Percentiles rank a stretch among this genome's conserved stretches.
Conservation (phyloP, 1,284 basidiomycete species). For the Sporisorium scitamineum region DNA sequence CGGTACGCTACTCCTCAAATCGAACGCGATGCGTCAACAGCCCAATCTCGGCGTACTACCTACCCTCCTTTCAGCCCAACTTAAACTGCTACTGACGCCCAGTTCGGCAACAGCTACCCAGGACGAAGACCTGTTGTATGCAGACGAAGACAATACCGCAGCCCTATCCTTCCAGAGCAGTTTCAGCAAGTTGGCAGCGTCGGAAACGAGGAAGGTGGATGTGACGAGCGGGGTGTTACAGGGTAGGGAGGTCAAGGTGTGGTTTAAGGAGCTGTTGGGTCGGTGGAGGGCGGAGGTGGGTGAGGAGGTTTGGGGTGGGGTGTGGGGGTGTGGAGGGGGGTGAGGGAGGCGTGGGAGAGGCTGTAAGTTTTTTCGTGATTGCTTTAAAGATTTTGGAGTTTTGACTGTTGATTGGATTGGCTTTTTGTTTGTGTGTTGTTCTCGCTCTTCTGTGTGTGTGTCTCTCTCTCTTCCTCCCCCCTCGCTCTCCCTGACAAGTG, state of each 20-base stretch:
- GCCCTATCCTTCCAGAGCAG: conserved; percentile 82
- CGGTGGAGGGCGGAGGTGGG: conserved; percentile 8
- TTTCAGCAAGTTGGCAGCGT: conserved; percentile 89
- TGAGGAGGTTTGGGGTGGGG: background rate
- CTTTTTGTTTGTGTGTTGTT: background rate
- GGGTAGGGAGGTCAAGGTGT: conserved; percentile 10
- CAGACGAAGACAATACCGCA: conserved; percentile 82
- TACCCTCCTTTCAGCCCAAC: conserved; percentile 73
- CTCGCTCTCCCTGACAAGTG: no score
- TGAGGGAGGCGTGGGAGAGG: conserved; percentile 19
- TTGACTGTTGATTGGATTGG: no score
- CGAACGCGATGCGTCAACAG: conserved; percentile 75
- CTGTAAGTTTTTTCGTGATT: background rate
- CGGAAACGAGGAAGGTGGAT: conserved; percentile 63
- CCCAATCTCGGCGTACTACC: conserved; percentile 71
- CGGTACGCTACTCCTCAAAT: conserved; percentile 76
- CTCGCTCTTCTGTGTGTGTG: no score
- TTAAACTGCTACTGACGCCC: conserved; percentile 76
- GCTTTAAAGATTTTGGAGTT: no score
- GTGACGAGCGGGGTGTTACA: background rate
- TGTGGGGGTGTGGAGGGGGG: conserved; percentile 14
- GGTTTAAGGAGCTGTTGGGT: conserved; percentile 14
- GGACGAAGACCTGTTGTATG: conserved; percentile 76
- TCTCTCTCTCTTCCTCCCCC: no score
- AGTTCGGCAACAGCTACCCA: conserved; percentile 76